Percentiles rank a stretch among this genome's conserved stretches.
These are phyloP conservation scores for Phytophthora megakarya DNA, from an alignment of 352 stramenopile genomes.

Conservation along the genomic window DNA sequence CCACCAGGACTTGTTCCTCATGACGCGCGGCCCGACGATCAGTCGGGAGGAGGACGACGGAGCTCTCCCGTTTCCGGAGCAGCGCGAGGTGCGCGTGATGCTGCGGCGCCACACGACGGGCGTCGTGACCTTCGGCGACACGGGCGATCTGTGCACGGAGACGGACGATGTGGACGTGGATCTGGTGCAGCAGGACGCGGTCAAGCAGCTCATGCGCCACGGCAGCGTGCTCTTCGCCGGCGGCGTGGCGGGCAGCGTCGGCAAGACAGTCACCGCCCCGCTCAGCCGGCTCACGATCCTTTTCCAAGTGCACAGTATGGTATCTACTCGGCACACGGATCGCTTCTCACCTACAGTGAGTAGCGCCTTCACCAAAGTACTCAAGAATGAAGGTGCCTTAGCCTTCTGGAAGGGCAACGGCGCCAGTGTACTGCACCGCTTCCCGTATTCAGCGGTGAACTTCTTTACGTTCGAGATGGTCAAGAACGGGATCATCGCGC, in stretches of 20 bases:
- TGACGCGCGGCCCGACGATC: slow-evolving; percentile 37
- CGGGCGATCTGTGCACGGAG: slow-evolving; percentile 75
- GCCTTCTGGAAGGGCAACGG: slow-evolving; percentile 97
- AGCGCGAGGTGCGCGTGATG: slow-evolving; percentile 47
- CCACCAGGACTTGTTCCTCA: slow-evolving; percentile 30
- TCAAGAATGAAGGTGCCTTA: slow-evolving; percentile 92
- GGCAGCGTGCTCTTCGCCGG: slow-evolving; percentile 86
- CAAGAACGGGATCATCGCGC: slow-evolving; percentile 75
- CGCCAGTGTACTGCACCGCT: slow-evolving; percentile 94
- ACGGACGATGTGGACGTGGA: slow-evolving; percentile 81
- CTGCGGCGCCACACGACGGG: slow-evolving; percentile 82
- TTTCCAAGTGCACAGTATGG: slow-evolving; percentile 97
- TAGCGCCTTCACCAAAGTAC: slow-evolving; percentile 89
- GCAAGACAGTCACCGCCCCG: slow-evolving; percentile 96
- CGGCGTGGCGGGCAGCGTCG: slow-evolving; percentile 93
- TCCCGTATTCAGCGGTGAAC: slow-evolving; percentile 97
- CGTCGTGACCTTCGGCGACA: slow-evolving; percentile 82
- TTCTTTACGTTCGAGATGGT: slow-evolving; percentile 96
- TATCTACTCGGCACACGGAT: slow-evolving; percentile 87
- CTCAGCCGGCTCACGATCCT: slow-evolving; percentile 95
- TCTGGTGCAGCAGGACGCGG: slow-evolving; percentile 68
- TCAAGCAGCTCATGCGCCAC: slow-evolving; percentile 78
- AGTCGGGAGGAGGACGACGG: slow-evolving; percentile 23
- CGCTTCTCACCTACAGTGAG: slow-evolving; percentile 76
- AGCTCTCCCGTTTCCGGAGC: slow-evolving; percentile 11